Conservation (phyloP, 495 filamentous ascomycete genomes). For the Chaetomium cochliodes region DNA sequence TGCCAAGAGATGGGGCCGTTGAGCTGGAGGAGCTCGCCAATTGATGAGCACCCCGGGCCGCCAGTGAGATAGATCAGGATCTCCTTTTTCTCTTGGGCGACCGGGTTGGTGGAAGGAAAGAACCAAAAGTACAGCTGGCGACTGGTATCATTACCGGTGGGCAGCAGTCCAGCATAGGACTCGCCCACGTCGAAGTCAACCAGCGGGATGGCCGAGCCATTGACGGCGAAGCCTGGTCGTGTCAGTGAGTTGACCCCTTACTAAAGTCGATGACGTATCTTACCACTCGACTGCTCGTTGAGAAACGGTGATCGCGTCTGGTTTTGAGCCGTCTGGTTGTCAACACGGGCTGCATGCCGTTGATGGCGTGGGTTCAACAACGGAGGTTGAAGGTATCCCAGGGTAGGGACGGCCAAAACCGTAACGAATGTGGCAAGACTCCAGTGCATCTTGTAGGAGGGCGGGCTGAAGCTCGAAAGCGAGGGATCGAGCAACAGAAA, state of each 20-base stretch:
- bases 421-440: neutral
- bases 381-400: neutral
- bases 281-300: conserved; percentile 21
- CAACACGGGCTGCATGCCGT: neutral
- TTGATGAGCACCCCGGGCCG: conserved; percentile 62
- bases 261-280: neutral
- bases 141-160: conserved; percentile 61
- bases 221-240: conserved; percentile 59
- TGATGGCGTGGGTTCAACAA: neutral
- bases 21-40: conserved; percentile 65
- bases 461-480: no score
- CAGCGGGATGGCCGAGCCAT: conserved; percentile 67
- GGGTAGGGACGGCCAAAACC: neutral
- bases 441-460: conserved; percentile 7
- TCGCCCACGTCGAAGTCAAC: conserved; percentile 79
- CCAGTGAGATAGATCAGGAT: conserved; percentile 63
- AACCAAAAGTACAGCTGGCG: conserved; percentile 74
- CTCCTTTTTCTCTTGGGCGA: conserved; percentile 55
- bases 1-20: conserved; percentile 66
- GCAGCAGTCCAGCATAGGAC: conserved; percentile 72
- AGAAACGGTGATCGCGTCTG: conserved; percentile 25
- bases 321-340: neutral
- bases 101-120: conserved; percentile 60
- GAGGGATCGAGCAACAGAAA: neutral
- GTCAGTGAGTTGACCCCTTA: neutral